Conservation (phyloP, 2,329 filamentous ascomycete genomes). For the Penicillium sp. region DNA sequence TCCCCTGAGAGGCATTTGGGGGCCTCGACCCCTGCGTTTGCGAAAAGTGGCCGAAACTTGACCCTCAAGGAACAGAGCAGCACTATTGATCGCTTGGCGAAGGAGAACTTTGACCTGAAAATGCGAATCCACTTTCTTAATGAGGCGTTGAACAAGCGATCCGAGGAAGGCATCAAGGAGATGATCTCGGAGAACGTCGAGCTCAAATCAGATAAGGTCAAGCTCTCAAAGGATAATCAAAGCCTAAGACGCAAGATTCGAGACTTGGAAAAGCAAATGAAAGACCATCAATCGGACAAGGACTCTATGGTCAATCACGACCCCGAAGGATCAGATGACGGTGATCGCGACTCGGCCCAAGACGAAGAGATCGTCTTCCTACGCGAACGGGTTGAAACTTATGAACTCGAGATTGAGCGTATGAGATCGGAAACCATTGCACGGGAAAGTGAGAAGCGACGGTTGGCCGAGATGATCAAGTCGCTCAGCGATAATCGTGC, state of each 20-base stretch:
- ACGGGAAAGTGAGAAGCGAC: constrained; percentile 80
- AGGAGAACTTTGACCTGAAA: constrained; percentile 97
- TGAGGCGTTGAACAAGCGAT: constrained; percentile 86
- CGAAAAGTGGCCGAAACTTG: constrained; percentile 65
- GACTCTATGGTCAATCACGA: constrained; percentile 46
- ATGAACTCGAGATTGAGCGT: constrained; percentile 77
- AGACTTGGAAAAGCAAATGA: constrained; percentile 78
- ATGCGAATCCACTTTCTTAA: constrained; percentile 97
- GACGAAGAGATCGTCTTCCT: constrained; percentile 85
- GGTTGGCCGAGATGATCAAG: constrained; percentile 76
- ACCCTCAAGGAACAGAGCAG: constrained; percentile 97
- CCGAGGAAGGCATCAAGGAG: constrained; percentile 93
- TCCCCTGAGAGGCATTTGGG: constrained; percentile 58
- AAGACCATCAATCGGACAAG: constrained; percentile 51
- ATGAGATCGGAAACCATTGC: constrained; percentile 73
- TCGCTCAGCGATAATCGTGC: constrained; percentile 55
- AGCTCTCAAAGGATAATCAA: constrained; percentile 88
- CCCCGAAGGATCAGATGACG: constrained; percentile 43
- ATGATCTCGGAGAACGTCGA: constrained; percentile 98
- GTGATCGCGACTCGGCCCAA: constrained; percentile 52
- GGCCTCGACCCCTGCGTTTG: constrained; percentile 49
- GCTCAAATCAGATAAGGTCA: constrained; percentile 82
- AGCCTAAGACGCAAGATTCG: constrained; percentile 74
- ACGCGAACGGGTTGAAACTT: constrained; percentile 80
- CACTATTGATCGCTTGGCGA: constrained; percentile 91